Evolutionary conservation across 1,284 basidiomycete genomes (phyloP).

Genomic region (Sanguinoderma infundibulare): DNA sequence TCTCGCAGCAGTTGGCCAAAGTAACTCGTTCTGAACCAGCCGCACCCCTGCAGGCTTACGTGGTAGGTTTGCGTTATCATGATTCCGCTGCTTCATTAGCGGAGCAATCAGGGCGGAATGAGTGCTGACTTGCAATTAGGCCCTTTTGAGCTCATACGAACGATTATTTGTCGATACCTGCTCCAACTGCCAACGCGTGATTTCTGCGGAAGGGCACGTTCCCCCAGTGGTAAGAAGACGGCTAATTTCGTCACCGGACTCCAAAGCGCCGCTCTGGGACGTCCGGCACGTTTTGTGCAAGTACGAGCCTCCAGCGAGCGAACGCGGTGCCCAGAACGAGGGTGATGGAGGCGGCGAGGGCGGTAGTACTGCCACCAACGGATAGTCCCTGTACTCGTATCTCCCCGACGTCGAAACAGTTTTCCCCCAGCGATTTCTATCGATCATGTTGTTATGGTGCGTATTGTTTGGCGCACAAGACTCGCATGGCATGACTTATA

Average conservation of each 20-base stretch:
- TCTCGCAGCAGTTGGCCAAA: conserved; percentile 66
- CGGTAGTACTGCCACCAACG: not conserved
- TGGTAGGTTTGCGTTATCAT: conserved; percentile 38
- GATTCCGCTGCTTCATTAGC: not conserved
- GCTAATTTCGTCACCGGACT: conserved; percentile 36
- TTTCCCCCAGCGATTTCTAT: not conserved
- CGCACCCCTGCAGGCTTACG: conserved; percentile 52
- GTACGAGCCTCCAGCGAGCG: conserved; percentile 27
- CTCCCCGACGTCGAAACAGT: not conserved
- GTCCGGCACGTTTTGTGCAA: conserved; percentile 58
- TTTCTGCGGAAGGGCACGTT: conserved; percentile 69
- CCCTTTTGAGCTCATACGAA: conserved; percentile 55
- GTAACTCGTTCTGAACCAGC: conserved; percentile 58
- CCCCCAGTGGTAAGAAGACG: conserved; percentile 71
- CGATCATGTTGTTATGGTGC: conserved; percentile 1
- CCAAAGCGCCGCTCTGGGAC: conserved; percentile 47
- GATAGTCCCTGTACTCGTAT: not conserved
- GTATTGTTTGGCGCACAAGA: not conserved
- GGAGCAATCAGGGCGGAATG: not conserved
- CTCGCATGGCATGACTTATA: not conserved
- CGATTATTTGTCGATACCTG: conserved; percentile 66
- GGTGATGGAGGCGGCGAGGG: conserved; percentile 8
- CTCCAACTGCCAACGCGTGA: conserved; percentile 58
- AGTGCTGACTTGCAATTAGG: conserved; percentile 38
- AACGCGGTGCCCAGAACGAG: conserved; percentile 9